Base-by-base conservation (phyloP, 495 filamentous ascomycete species). In the Hypomontagnella submonticulosa region DNA sequence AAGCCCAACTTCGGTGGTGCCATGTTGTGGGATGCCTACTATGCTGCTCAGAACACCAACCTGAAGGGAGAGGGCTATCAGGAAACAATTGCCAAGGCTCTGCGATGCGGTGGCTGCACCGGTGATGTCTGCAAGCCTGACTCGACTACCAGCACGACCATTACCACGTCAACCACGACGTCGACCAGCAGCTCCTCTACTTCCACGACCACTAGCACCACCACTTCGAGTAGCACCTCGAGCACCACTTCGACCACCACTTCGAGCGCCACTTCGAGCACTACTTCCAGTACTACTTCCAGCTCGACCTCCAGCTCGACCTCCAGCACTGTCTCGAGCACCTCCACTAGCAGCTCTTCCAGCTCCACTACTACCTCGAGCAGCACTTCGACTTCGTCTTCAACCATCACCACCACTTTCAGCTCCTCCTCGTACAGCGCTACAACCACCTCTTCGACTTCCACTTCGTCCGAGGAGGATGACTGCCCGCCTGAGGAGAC, bases 21-120 rank as follows among this genome's bases (percentile, higher is more conserved):
- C 33, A 78, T 77, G 71, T 40, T 81, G 47, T 81, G 77, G 77
- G 79, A 81, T 46, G 72, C 65, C 4, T 51, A 65, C n/a, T 68
- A 50, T 16, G 77, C 72, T 32, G 67, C 55, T n/a, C 30, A 52
- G 15, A 73, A 73, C 56, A 32, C 43, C 6, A 20, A 69, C 40
- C 19, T 61, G 36, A 36, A 30, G 16, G 72, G 69, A n/a, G 62
- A 61, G 53, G 55, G 56, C 8, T 81, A 70, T 59, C 69, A 74
- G 37, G 63, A 79, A 46, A 47, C 46, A 5, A 42, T 76, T 49
- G 70, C 72, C 47, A 64, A 49, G 13, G 66, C 56, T 2, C 19
- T 69, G 36, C 34, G 62, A 52, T 67, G 69, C 42, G 56, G 60
- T 58, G 69, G 60, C 18, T 57, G 65, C 47, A 6, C 49, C n/a